Conservation (phyloP, 257 asterid genomes). For the Nicotiana tomentosiformis region DNA sequence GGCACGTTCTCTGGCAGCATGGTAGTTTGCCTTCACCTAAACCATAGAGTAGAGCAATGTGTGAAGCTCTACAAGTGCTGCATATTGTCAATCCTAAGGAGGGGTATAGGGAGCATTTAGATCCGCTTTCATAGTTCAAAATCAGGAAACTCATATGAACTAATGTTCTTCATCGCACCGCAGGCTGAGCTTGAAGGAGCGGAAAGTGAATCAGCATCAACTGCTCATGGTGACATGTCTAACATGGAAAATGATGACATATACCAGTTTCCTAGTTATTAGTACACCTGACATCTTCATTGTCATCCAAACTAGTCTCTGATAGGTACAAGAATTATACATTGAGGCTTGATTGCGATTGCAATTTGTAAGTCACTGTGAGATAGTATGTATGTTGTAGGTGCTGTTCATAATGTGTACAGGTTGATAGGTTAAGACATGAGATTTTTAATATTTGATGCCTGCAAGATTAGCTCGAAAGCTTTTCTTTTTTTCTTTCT, state of each 20-base stretch:
- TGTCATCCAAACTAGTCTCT: neutral
- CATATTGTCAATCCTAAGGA: neutral
- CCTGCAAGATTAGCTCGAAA: conserved; percentile 1
- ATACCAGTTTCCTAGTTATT: conserved; percentile 24
- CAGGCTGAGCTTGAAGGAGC: conserved; percentile 63
- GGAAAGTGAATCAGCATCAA: conserved; percentile 29
- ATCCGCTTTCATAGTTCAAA: neutral
- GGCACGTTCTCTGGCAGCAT: neutral
- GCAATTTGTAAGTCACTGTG: conserved; percentile 3
- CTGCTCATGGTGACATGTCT: conserved; percentile 16
- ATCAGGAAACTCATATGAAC: neutral
- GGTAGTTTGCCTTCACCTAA: neutral
- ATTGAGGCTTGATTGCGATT: neutral
- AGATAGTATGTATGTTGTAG: neutral
- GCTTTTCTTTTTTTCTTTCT: neutral
- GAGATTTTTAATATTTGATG: neutral
- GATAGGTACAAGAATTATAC: neutral
- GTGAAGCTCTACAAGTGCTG: neutral
- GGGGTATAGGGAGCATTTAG: neutral
- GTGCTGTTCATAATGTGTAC: conserved; percentile 3
- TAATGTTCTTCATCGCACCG: conserved; percentile 1
- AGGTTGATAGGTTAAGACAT: neutral
- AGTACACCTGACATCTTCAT: neutral
- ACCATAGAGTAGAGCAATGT: neutral
- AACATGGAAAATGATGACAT: conserved; percentile 38